phyloP scores from a whole-genome alignment of 2,329 filamentous ascomycete genomes.

The Apiospora saccharicola region DNA sequence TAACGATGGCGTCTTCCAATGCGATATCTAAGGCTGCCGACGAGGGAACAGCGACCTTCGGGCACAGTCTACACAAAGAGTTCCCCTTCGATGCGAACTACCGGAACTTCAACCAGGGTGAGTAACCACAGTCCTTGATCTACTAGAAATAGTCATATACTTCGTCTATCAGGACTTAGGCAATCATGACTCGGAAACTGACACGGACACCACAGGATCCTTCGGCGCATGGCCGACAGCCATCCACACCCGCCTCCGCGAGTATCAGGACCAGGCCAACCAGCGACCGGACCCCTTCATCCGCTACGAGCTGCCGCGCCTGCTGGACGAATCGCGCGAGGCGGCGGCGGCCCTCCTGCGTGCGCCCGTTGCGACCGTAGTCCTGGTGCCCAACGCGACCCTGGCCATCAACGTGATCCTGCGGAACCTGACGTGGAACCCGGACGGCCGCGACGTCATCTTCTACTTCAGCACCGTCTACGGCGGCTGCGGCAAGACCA shows the following conservation, averaged over 20 bases:
- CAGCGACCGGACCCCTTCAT: conserved; percentile 78
- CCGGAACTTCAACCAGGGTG: conserved; percentile 82
- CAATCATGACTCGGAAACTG: not conserved
- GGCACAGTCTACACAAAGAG: conserved; percentile 63
- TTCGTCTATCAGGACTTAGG: not conserved
- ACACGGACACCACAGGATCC: conserved; percentile 64
- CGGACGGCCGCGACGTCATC: conserved; percentile 78
- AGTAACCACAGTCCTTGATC: conserved; percentile 25
- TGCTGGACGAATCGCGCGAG: conserved; percentile 69
- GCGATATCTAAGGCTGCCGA: not conserved
- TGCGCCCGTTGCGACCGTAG: conserved; percentile 69
- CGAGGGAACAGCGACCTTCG: conserved; percentile 47
- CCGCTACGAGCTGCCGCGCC: conserved; percentile 68
- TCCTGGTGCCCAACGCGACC: conserved; percentile 85
- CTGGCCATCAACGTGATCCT: conserved; percentile 80
- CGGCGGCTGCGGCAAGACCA: conserved; percentile 75
- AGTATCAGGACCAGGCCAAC: conserved; percentile 74
- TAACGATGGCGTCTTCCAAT: not conserved
- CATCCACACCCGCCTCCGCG: conserved; percentile 65
- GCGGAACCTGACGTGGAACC: conserved; percentile 73
- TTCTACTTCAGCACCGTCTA: conserved; percentile 83
- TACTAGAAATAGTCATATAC: not conserved
- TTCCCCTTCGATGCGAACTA: conserved; percentile 76
- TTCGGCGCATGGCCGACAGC: conserved; percentile 77
- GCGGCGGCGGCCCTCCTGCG: conserved; percentile 73